phyloP scores from a whole-genome alignment of 441 rosid species.

The Adansonia grandidieri region DNA sequence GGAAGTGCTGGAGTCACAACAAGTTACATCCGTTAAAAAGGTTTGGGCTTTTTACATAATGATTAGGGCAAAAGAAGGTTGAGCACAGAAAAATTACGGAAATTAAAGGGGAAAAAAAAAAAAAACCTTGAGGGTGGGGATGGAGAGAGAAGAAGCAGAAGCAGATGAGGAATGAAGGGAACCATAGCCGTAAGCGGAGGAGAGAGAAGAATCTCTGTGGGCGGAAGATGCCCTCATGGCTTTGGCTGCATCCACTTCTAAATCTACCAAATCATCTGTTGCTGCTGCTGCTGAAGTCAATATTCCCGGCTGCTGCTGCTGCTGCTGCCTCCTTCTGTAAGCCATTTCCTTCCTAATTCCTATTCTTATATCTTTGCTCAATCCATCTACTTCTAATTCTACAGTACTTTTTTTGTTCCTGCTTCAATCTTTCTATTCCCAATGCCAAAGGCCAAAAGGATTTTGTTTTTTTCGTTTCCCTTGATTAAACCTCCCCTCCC shows the following conservation, averaged over 20 bases:
- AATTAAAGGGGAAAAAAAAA: neutral
- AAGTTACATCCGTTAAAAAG: neutral
- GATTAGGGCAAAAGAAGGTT: neutral
- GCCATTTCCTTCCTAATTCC: constrained; percentile 33
- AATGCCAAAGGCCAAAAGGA: neutral
- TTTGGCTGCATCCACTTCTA: constrained; percentile 53
- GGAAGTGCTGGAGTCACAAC: constrained; percentile 43
- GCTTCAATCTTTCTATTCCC: neutral
- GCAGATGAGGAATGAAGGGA: constrained; percentile 43
- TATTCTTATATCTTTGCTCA: neutral
- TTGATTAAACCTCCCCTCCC: neutral
- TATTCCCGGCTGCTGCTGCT: constrained; percentile 24
- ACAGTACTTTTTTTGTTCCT: neutral
- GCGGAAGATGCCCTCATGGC: constrained; percentile 91
- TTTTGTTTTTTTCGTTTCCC: neutral
- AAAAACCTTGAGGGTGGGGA: constrained; percentile 23
- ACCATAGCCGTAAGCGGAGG: constrained; percentile 64
- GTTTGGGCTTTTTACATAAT: neutral
- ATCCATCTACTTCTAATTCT: constrained; percentile 8
- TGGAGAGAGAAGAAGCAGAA: constrained; percentile 24
- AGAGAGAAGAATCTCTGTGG: constrained; percentile 76
- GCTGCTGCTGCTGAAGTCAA: neutral
- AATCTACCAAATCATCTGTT: constrained; percentile 16
- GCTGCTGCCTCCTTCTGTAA: constrained; percentile 41
- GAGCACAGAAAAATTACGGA: neutral